Evolutionary conservation across 2,329 filamentous ascomycete species (phyloP), one percentile per base, ranked within the genome.

Genomic region (Pseudofabraea citricarpa): DNA sequence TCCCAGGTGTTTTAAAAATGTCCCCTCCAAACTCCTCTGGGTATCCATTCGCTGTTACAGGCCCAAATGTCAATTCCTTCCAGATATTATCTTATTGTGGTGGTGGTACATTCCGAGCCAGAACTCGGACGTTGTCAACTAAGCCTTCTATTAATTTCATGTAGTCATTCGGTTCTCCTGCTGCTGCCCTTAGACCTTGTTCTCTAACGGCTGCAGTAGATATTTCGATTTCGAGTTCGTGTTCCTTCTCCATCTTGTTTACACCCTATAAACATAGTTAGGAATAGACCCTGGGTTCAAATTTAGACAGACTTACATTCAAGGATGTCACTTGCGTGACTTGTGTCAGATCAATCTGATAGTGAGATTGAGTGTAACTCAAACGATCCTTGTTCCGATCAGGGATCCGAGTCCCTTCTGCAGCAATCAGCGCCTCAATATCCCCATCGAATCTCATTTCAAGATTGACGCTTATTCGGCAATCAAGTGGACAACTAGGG

Each of bases 341-440:
- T 63, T 96, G 90, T 0, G 93, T 98, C 40, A 98, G 71, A 65
- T 98, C 93, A 54, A 98, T 77, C 61, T 93, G 87, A 61, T 94
- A 96, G 42, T 80, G 81, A 31, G 90, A 76, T 62, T 97, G 94
- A 8, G 76, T 83, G 66, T 98, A 98, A 60, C 87, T 94, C 61
- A 98, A 72, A 15, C 93, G 80, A 64, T 98, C 90, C 64, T 98
- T 98, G 55, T 80, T 82, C 6, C 90, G 81, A 56, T 88, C 83
- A 6, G 74, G 68, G 52, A 45, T 36, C 4, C 51, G 51, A 10
- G 57, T 55, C 27, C 63, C 64, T 19, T 73, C 71, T 7, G 62
- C 56, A 10, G 71, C 64, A 1, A 68, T 61, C 3, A 81, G 64
- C 18, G 70, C 68, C 6, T 81, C 72, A 0, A 86, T 57, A 2